Base-by-base conservation (phyloP, 805 yeast species). In the Wickerhamiella brachini region DNA sequence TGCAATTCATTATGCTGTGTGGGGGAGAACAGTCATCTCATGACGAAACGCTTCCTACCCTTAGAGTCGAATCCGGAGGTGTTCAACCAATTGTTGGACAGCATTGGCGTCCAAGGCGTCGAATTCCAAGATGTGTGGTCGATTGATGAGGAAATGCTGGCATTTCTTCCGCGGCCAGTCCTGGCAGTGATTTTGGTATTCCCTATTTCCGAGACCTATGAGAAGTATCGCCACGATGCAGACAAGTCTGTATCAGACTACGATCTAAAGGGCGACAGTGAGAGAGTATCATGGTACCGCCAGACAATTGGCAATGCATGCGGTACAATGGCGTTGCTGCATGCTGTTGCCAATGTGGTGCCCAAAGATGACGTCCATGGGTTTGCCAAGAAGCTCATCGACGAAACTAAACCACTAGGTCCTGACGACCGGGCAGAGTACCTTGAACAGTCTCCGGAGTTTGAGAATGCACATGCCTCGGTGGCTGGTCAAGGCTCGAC, bases 271-370 rank as follows among this genome's bases (percentile, higher is more conserved):
- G 56, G 51, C 22, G 50, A 50, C 6, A 55, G 53, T 22, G 62
- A 55, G 54, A 68, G 59, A 6, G 70, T 80, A 15, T 56, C 74
- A n/a, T 93, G 97, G 97, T 78, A 81, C 59, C 79, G 78, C 57
- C 98, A 90, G 61, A 80, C 88, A 0, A 78, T 93, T 17, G 78
- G 77, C 55, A 90, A 90, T 63, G 94, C 95, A 0, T 90, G 98
- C 69, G 98, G 98, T 5, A 74, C 94, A 31, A 86, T 84, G 66
- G 97, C 95, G 0, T 65, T 93, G 45, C 68, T 90, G 21, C 97
- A 90, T 59, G 71, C 80, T 0, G 57, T 76, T 8, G 64, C 74
- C 43, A 65, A 74, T 46, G 65, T 64, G 10, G 57, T 65, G 5
- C 66, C 68, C 7, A 45, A 50, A 5, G 59, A 57, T 20, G 47